These are phyloP conservation scores for Ustilago esculenta DNA, from an alignment of 1,284 basidiomycete genomes.

Conservation along the genomic window DNA sequence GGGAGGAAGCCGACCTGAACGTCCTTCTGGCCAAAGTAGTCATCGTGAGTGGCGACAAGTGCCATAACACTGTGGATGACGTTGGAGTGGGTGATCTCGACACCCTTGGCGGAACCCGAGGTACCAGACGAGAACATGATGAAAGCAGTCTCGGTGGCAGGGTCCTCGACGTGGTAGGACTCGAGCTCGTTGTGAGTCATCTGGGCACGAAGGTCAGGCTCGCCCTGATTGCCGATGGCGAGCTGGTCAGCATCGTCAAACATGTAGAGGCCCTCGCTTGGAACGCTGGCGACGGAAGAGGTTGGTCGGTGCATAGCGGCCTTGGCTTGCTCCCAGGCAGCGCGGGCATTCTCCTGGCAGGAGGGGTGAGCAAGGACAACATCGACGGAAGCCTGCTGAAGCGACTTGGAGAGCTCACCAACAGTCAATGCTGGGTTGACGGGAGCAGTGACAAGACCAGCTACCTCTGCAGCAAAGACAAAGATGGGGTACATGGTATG, in stretches of 20 bases:
- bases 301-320: constrained; percentile 21
- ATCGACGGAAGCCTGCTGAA: constrained; percentile 51
- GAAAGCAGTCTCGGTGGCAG: constrained; percentile 48
- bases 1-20: constrained; percentile 58
- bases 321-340: constrained; percentile 48
- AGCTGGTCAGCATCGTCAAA: constrained; percentile 55
- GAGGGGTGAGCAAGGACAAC: constrained; percentile 53
- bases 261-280: constrained; percentile 49
- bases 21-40: constrained; percentile 50
- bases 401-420: constrained; percentile 59
- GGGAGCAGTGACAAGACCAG: constrained; percentile 51
- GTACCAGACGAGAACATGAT: constrained; percentile 63
- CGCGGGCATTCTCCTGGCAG: constrained; percentile 41
- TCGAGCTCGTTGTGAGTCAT: constrained; percentile 44
- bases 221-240: constrained; percentile 27
- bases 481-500: constrained; percentile 56
- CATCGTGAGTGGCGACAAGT: constrained; percentile 32
- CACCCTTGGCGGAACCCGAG: constrained; percentile 63
- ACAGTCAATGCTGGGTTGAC: constrained; percentile 59
- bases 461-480: constrained; percentile 52
- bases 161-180: constrained; percentile 37
- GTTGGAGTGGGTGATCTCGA: constrained; percentile 62
- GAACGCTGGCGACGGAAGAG: constrained; percentile 3
- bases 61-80: constrained; percentile 54
- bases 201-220: constrained; percentile 45